Base-by-base conservation (phyloP, 2,329 filamentous ascomycete genomes). In the Calonectria ilicicola region DNA sequence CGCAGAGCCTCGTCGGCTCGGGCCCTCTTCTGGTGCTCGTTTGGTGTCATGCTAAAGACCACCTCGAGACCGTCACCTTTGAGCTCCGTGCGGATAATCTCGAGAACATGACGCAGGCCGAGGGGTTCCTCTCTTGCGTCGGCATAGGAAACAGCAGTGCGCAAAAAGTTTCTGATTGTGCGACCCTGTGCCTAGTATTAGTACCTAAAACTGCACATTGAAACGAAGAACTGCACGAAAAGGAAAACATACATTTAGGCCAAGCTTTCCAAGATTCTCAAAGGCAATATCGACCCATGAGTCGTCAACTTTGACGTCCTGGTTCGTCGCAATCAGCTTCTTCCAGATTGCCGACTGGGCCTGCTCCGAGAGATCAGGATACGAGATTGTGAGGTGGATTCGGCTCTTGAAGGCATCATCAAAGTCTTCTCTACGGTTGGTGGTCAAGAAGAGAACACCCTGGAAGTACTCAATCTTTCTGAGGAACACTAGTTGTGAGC, bases 401-500 rank as follows among this genome's bases (percentile, higher is more conserved):
- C 68, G 49, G 40, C 51, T 66, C 49, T 60, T 70, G 62, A 66
- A 60, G 17, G 68, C 62, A 10, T 69, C 60, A 35, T 69, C 67
- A 56, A 69, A 69, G 58, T 69, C 67, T 21, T 64, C 32, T 15
- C 46, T 27, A 26, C 60, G 56, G 27, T 69, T 69, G 19, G 67
- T 69, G 2, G 67, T 69, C 47, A 69, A 19, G 58, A 69, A 69
- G 17, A 69, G 19, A 5, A 69, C 60, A 8, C 67, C 67, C 21
- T 69, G 56, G 47, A 64, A 62, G 58, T 69, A 69, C 46, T 69
- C 67, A 26, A 69, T 64, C n/a, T 64, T 64, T 6, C 60, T 21
- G 5, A 69, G 56, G 21, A 69, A 69, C 5, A 64, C 67, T 64
- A 6, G 14, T 49, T 35, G 27, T 35, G 27, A 5, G 15, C 17